A percentile compares a stretch with the other conserved stretches of the same genome.
These are phyloP conservation scores for Polyporus arcularius DNA, from an alignment of 768 basidiomycete species.

Conservation along the genomic window DNA sequence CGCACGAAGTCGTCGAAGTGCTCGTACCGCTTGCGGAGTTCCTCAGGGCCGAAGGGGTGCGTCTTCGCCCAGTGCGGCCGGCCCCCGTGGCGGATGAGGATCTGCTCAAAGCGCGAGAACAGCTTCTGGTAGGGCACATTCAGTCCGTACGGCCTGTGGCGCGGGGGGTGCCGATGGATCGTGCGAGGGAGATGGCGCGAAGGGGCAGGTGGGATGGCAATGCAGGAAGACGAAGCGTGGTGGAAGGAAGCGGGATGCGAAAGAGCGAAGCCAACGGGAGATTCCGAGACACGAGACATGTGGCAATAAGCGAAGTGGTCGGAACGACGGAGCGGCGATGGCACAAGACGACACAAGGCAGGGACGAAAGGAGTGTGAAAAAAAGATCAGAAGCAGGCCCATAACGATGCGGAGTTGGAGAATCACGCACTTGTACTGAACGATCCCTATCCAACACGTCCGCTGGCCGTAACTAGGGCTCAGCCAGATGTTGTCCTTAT, in stretches of 20 bases:
- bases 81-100: slow-evolving; percentile 69
- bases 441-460: slow-evolving; percentile 95
- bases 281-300: neutral
- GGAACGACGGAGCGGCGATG: slow-evolving; percentile 1
- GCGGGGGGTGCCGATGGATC: neutral
- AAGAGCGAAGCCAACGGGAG: neutral
- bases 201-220: neutral
- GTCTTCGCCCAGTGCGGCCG: slow-evolving; percentile 98
- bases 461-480: slow-evolving; percentile 79
- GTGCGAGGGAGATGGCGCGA: slow-evolving; percentile 1
- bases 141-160: slow-evolving; percentile 77
- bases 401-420: slow-evolving; percentile 1
- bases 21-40: slow-evolving; percentile 73
- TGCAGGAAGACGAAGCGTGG: neutral
- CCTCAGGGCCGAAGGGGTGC: slow-evolving; percentile 67
- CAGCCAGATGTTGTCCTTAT: slow-evolving; percentile 90
- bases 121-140: slow-evolving; percentile 79
- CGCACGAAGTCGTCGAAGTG: slow-evolving; percentile 74
- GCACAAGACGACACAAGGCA: neutral
- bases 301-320: neutral
- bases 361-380: slow-evolving; percentile 1
- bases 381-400: neutral
- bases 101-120: slow-evolving; percentile 75
- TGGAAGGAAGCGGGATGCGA: neutral
- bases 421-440: slow-evolving; percentile 86